A percentile compares a stretch with the other conserved stretches of the same genome.
phyloP scores from a whole-genome alignment of 805 yeast genomes.

The Starmera dryadoides region DNA sequence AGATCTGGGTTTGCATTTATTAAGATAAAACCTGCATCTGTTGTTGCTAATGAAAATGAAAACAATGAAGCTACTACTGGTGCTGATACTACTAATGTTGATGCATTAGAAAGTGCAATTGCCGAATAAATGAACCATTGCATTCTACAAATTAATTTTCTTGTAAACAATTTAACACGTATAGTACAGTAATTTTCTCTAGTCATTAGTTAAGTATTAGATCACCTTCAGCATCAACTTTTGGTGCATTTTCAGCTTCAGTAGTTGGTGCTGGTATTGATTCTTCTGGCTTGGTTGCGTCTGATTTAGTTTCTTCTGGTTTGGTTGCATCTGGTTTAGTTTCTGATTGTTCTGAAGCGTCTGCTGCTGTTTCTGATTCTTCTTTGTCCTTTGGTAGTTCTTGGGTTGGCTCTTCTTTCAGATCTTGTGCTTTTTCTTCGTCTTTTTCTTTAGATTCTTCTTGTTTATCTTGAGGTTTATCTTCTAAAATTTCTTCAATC shows the following conservation, averaged over 20 bases:
- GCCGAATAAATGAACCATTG: conserved; percentile 4
- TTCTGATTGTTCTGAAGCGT: no score
- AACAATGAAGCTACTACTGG: background rate
- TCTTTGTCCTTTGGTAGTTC: background rate
- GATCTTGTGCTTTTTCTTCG: no score
- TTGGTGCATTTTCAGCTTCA: background rate
- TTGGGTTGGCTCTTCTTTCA: background rate
- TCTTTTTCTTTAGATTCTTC: background rate
- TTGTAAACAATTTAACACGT: no score
- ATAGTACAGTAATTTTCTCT: no score
- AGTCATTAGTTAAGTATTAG: conserved; percentile 3
- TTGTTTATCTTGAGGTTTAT: background rate
- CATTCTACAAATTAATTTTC: no score
- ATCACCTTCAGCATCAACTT: conserved; percentile 16
- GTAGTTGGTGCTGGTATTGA: no score
- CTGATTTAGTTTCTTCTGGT: background rate
- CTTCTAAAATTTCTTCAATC: no score
- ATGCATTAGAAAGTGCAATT: conserved; percentile 1
- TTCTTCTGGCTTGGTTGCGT: background rate
- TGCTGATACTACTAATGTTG: background rate
- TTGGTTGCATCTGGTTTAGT: background rate
- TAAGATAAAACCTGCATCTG: conserved; percentile 28
- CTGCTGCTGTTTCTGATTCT: background rate
- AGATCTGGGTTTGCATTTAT: conserved; percentile 55
- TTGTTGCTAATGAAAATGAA: background rate